These are phyloP conservation scores for Amphirosellinia nigrospora DNA, from an alignment of 495 filamentous ascomycete species.

Conservation along the genomic window DNA sequence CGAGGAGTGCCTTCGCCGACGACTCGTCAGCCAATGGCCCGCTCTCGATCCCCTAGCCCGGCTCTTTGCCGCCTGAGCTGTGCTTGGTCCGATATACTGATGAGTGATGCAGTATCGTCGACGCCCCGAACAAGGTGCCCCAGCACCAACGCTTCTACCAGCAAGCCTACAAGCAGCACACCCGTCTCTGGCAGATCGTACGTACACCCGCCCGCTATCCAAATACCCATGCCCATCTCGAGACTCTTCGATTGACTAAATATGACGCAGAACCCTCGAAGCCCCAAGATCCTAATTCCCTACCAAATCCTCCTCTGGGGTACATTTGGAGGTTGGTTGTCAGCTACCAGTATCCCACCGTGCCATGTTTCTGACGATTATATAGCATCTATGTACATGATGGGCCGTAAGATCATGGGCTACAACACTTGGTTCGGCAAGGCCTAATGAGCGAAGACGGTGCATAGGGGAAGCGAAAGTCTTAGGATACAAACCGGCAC, in stretches of 20 bases:
- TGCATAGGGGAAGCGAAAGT: conserved; percentile 7
- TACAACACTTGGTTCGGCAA: conserved; percentile 89
- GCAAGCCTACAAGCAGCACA: conserved; percentile 69
- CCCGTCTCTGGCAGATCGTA: conserved; percentile 88
- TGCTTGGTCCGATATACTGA: conserved; percentile 15
- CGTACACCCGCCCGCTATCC: conserved; percentile 42
- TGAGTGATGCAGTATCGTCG: conserved; percentile 60
- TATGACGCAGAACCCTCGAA: conserved; percentile 64
- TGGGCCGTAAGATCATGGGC: conserved; percentile 64
- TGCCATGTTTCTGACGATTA: conserved; percentile 57
- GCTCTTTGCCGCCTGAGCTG: not conserved
- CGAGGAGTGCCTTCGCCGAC: not conserved
- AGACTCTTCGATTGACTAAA: conserved; percentile 33
- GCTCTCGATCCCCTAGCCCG: not conserved
- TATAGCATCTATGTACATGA: conserved; percentile 65
- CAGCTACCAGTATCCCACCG: conserved; percentile 4
- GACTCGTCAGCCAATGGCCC: conserved; percentile 14
- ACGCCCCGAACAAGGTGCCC: conserved; percentile 86
- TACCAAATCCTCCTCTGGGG: conserved; percentile 77
- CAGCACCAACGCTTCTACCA: conserved; percentile 85
- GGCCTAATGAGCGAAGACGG: conserved; percentile 49
- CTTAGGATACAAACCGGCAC: conserved; percentile 27
- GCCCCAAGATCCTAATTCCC: conserved; percentile 69
- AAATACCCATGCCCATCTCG: not conserved
- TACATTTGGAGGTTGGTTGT: conserved; percentile 52